A percentile compares a stretch with the other conserved stretches of the same genome.
Conservation (phyloP, 768 basidiomycete species). For the Peribolospora baueri region DNA sequence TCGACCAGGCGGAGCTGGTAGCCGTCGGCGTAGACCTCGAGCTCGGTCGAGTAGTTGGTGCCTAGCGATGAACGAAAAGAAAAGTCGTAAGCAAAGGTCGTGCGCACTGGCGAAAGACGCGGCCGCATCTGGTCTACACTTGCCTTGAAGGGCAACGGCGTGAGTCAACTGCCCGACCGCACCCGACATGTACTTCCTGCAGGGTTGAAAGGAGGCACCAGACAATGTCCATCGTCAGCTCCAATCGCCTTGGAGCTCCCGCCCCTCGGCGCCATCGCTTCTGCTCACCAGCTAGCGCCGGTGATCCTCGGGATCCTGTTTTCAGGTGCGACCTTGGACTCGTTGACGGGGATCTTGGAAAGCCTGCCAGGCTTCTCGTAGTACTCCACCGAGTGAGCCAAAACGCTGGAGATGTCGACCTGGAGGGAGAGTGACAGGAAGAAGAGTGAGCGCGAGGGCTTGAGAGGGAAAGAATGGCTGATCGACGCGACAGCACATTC, state of each 20-base stretch:
- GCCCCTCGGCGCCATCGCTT: not conserved
- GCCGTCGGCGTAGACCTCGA: slow-evolving; percentile 43
- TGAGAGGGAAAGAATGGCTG: too few species aligned
- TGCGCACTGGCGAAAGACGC: too few species aligned
- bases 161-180: slow-evolving; percentile 84
- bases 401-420: too few species aligned
- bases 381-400: slow-evolving; percentile 14
- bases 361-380: slow-evolving; percentile 71
- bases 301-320: slow-evolving; percentile 88
- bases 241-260: too few species aligned
- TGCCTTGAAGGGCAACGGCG: slow-evolving; percentile 66
- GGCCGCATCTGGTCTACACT: too few species aligned
- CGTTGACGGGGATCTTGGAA: slow-evolving; percentile 58
- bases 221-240: not conserved
- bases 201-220: not conserved
- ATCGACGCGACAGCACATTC: too few species aligned
- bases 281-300: slow-evolving; percentile 47
- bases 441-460: too few species aligned
- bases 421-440: too few species aligned
- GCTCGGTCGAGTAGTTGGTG: slow-evolving; percentile 14
- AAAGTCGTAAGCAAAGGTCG: too few species aligned
- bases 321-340: slow-evolving; percentile 43
- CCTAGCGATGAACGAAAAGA: not conserved
- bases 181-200: slow-evolving; percentile 64
- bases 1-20: slow-evolving; percentile 37